These are phyloP conservation scores for Cryptosporidium ryanae DNA, from an alignment of 169 alveolate genomes.

Conservation along the genomic window DNA sequence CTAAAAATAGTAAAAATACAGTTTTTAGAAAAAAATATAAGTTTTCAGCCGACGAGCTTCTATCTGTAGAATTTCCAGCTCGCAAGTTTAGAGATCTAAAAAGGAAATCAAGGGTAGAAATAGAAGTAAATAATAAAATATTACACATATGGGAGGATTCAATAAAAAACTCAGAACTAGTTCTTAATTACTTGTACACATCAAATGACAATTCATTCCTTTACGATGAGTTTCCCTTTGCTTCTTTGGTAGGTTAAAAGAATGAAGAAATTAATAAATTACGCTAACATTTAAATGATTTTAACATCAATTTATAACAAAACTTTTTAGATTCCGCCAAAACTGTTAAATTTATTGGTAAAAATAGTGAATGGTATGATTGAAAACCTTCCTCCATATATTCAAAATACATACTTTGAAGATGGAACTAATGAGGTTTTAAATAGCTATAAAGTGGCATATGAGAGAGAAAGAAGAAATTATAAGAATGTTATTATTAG, in stretches of 20 bases:
- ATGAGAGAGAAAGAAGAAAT: conserved; percentile 9
- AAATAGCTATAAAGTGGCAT: conserved; percentile 10
- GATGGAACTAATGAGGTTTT: background rate
- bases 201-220: background rate
- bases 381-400: conserved; percentile 24
- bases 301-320: background rate
- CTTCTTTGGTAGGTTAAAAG: conserved; percentile 31
- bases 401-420: conserved; percentile 7
- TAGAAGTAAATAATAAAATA: conserved; percentile 47
- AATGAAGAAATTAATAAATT: background rate
- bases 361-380: conserved; percentile 9
- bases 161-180: background rate
- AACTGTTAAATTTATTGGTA: background rate
- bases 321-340: conserved; percentile 32
- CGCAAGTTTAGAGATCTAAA: conserved; percentile 69
- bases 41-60: conserved; percentile 15
- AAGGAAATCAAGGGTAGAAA: conserved; percentile 37
- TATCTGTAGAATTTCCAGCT: conserved; percentile 1
- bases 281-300: background rate
- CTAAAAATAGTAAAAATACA: background rate
- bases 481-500: conserved; percentile 22
- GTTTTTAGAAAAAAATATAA: background rate
- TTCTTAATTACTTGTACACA: background rate
- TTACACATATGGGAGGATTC: conserved; percentile 13
- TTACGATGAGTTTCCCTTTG: background rate